Conservation (phyloP, 2,329 filamentous ascomycete genomes). For the Fusarium kyushuense region DNA sequence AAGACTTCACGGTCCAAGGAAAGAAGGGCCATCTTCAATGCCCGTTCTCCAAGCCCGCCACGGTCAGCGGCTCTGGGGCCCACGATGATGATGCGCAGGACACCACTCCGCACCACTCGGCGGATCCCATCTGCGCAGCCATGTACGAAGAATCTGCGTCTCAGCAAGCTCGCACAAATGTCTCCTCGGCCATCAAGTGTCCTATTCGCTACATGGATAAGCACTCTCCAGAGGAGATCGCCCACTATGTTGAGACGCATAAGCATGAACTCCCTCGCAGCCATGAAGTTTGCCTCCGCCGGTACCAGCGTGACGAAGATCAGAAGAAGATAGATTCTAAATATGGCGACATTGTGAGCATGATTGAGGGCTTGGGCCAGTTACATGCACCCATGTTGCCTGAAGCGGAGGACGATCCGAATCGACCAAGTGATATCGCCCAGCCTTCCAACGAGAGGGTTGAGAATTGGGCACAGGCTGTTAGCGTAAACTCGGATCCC, state of each 20-base stretch:
- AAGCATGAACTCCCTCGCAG: constrained; percentile 95
- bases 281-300: constrained; percentile 90
- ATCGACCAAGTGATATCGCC: constrained; percentile 59
- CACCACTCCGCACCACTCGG: constrained; percentile 61
- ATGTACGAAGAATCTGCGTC: constrained; percentile 71
- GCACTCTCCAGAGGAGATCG: constrained; percentile 92
- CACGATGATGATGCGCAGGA: constrained; percentile 51
- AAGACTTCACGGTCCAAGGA: constrained; percentile 90
- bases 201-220: constrained; percentile 94
- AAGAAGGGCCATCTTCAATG: constrained; percentile 83
- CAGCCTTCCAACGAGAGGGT: constrained; percentile 76
- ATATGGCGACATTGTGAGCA: constrained; percentile 90
- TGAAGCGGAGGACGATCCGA: constrained; percentile 61
- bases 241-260: constrained; percentile 92
- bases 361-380: constrained; percentile 90
- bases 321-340: constrained; percentile 92
- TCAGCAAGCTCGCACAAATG: constrained; percentile 62
- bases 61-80: constrained; percentile 47
- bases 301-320: constrained; percentile 88
- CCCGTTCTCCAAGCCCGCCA: constrained; percentile 73
- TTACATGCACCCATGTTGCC: constrained; percentile 91
- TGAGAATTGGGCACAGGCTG: constrained; percentile 85
- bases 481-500: constrained; percentile 66
- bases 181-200: constrained; percentile 73
- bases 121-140: constrained; percentile 73